Evolutionary conservation across 179 eudicot genomes (phyloP).

Genomic region (Silene noctiflora): DNA sequence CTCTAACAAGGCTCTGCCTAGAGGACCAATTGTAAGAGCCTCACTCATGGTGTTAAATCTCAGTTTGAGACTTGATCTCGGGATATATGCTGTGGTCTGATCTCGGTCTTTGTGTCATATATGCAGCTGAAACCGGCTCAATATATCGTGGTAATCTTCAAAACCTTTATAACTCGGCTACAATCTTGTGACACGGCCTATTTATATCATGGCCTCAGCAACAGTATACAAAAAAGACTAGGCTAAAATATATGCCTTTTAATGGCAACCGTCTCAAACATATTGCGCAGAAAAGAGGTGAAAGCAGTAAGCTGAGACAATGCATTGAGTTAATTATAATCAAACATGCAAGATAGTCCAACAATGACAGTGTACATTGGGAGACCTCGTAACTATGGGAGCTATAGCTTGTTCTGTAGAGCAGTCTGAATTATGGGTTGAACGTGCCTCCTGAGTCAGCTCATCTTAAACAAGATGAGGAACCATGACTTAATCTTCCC

Average conservation of each 20-base stretch:
- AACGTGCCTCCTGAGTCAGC: too few relatives aligned
- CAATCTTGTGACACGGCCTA: neutral
- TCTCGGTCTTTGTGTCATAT: neutral
- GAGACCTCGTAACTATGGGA: too few relatives aligned
- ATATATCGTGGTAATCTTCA: neutral
- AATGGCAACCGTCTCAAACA: too few relatives aligned
- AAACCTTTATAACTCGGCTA: neutral
- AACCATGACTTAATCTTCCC: neutral
- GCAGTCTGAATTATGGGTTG: too few relatives aligned
- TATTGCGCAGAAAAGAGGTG: too few relatives aligned
- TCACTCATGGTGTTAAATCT: neutral
- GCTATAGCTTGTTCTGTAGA: too few relatives aligned
- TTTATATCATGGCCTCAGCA: neutral
- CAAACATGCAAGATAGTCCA: too few relatives aligned
- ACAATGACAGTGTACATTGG: too few relatives aligned
- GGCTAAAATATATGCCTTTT: too few relatives aligned
- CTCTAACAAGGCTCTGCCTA: constrained; percentile 1
- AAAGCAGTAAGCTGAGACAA: too few relatives aligned
- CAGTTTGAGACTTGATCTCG: neutral
- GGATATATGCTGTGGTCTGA: neutral
- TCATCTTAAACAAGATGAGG: neutral
- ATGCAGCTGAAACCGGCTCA: neutral
- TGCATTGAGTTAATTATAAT: too few relatives aligned
- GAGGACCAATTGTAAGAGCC: neutral
- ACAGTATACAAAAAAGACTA: neutral